These are phyloP conservation scores for Eucalyptus guilfoylei DNA, from an alignment of 345 rosid genomes.

Conservation along the genomic window DNA sequence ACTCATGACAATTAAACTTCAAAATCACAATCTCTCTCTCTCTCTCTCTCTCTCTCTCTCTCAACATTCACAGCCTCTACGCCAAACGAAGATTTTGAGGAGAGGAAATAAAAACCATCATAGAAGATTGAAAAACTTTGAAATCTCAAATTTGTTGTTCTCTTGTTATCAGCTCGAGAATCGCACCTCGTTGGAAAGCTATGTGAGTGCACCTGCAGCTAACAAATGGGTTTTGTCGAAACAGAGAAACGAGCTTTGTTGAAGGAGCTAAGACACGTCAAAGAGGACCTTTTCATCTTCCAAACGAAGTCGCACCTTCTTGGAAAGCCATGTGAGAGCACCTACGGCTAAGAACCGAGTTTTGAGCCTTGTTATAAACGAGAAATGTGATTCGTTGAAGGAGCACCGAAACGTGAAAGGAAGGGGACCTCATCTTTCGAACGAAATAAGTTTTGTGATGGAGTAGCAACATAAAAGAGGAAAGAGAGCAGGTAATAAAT, in stretches of 20 bases:
- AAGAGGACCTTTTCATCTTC: background rate
- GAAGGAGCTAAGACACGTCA: background rate
- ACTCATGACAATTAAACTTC: background rate
- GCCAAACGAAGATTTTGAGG: background rate
- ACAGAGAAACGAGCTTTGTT: background rate
- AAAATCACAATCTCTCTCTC: background rate
- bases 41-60: too few relatives aligned
- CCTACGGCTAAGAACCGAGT: too few relatives aligned
- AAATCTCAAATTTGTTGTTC: background rate
- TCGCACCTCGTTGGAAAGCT: background rate
- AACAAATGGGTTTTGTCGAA: background rate
- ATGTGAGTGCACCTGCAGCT: background rate
- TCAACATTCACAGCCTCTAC: background rate
- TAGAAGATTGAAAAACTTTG: background rate
- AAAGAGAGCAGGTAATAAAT: background rate
- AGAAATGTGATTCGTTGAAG: background rate
- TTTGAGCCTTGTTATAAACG: too few relatives aligned
- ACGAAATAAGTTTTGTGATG: background rate
- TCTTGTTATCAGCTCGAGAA: background rate
- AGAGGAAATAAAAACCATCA: too few relatives aligned
- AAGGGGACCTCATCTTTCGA: background rate
- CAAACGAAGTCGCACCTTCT: background rate
- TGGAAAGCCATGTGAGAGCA: background rate
- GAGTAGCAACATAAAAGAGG: background rate
- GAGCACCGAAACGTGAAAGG: background rate